phyloP scores from a whole-genome alignment of 2,329 filamentous ascomycete species.

The Claviceps maximensis region DNA sequence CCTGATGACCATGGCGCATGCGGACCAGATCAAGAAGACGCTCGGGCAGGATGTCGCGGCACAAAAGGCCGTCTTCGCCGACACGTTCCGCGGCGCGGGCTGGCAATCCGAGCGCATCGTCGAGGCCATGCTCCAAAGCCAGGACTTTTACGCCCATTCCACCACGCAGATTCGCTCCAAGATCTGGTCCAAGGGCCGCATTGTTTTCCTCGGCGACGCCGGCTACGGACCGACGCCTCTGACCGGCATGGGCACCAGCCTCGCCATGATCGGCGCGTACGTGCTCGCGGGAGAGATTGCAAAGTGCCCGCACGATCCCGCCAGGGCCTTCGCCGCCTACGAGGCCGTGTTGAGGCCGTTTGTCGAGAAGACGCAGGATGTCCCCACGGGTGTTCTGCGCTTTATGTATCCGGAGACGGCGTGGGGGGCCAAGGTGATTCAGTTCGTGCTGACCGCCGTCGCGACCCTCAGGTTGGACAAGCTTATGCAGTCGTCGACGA shows the following conservation, averaged over 20 bases:
- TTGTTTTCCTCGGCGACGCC: conserved; percentile 36
- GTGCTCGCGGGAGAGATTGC: conserved; percentile 24
- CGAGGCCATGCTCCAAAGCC: conserved; percentile 20
- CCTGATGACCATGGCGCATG: conserved; percentile 12
- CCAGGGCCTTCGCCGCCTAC: neutral
- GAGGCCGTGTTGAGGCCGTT: neutral
- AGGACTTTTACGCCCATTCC: conserved; percentile 31
- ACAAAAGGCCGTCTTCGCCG: conserved; percentile 22
- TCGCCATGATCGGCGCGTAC: conserved; percentile 33
- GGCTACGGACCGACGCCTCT: conserved; percentile 31
- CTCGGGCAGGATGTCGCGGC: conserved; percentile 10
- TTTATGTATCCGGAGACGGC: neutral
- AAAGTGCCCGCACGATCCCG: neutral
- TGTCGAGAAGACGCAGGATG: neutral
- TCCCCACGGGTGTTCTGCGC: neutral
- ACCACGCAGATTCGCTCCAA: conserved; percentile 30
- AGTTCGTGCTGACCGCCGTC: neutral
- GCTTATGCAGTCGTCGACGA: neutral
- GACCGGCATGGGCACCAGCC: conserved; percentile 35
- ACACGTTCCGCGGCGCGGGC: conserved; percentile 27
- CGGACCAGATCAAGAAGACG: conserved; percentile 12
- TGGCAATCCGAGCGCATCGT: conserved; percentile 29
- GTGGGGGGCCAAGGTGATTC: neutral
- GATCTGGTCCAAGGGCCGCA: conserved; percentile 22
- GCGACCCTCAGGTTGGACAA: neutral